Percentiles rank a stretch among this genome's conserved stretches.
phyloP scores from a whole-genome alignment of 2,329 filamentous ascomycete species.

The Aspergillus flavus region DNA sequence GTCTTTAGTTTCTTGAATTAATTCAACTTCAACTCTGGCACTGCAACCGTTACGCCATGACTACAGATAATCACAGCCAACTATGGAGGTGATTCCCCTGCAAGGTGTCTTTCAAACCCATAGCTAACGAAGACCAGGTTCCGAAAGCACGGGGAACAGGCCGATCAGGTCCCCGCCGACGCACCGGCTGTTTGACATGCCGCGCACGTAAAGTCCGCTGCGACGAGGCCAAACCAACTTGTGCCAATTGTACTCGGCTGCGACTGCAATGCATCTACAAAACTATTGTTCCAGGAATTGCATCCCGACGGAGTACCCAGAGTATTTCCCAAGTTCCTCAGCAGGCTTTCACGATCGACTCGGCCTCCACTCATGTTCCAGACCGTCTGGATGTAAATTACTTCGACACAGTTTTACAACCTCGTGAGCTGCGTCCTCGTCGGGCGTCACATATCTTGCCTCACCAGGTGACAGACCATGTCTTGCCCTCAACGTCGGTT shows the following conservation, averaged over 20 bases:
- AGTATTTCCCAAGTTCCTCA: not conserved
- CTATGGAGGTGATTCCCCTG: not conserved
- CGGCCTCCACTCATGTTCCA: not conserved
- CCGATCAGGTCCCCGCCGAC: constrained; percentile 37
- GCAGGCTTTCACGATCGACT: not conserved
- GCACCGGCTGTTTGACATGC: constrained; percentile 40
- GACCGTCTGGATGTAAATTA: constrained; percentile 29
- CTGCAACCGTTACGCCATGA: not conserved
- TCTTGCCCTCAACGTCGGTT: constrained; percentile 13
- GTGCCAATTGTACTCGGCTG: constrained; percentile 38
- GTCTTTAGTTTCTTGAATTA: not conserved
- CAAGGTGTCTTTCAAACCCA: not conserved
- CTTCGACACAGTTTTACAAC: constrained; percentile 32
- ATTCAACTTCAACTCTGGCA: not conserved
- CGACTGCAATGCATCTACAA: constrained; percentile 35
- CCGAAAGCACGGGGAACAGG: constrained; percentile 36
- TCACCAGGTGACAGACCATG: not conserved
- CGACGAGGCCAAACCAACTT: constrained; percentile 38
- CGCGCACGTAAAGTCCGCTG: constrained; percentile 40
- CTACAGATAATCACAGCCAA: not conserved
- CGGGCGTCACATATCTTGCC: not conserved
- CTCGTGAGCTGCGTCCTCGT: constrained; percentile 25
- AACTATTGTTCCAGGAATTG: constrained; percentile 21
- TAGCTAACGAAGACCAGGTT: constrained; percentile 15
- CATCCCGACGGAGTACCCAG: constrained; percentile 6